Evolutionary conservation across 2,329 filamentous ascomycete species (phyloP).

Genomic region (Graphilbum fragrans): DNA sequence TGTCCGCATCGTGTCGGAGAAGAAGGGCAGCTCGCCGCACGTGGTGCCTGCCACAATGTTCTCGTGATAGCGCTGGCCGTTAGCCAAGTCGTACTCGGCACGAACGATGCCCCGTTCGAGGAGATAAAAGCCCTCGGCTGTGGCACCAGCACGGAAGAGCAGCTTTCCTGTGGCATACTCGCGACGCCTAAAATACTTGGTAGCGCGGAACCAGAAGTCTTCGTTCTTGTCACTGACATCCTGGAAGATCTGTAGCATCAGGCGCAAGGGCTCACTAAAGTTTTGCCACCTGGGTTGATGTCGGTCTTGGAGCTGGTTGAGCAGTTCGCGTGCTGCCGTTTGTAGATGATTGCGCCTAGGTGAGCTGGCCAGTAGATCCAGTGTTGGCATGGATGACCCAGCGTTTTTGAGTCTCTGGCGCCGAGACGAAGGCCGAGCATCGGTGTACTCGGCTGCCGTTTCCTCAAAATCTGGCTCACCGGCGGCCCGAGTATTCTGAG

Average conservation of each 20-base stretch:
- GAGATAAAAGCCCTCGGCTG: slow-evolving; percentile 76
- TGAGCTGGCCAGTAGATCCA: slow-evolving; percentile 53
- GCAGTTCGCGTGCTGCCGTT: slow-evolving; percentile 62
- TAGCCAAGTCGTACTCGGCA: slow-evolving; percentile 81
- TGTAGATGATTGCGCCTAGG: slow-evolving; percentile 69
- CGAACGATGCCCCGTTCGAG: slow-evolving; percentile 81
- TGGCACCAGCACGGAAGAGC: slow-evolving; percentile 67
- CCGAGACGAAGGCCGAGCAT: slow-evolving; percentile 3
- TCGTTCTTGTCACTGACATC: slow-evolving; percentile 76
- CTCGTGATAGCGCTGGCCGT: slow-evolving; percentile 70
- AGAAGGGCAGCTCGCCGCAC: slow-evolving; percentile 92
- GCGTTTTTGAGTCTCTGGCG: slow-evolving; percentile 33
- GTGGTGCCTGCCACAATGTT: slow-evolving; percentile 90
- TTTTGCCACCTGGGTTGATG: slow-evolving; percentile 62
- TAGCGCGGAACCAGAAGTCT: slow-evolving; percentile 85
- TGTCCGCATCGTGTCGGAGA: slow-evolving; percentile 77
- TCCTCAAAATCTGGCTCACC: background rate
- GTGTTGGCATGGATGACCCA: slow-evolving; percentile 18
- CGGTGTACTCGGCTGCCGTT: background rate
- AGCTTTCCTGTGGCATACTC: slow-evolving; percentile 58
- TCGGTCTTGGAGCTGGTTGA: slow-evolving; percentile 52
- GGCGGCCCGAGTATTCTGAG: background rate
- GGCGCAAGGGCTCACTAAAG: slow-evolving; percentile 79
- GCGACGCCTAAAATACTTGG: slow-evolving; percentile 60
- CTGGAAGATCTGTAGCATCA: slow-evolving; percentile 93